Evolutionary conservation across 208 protist species (phyloP), one percentile per base, ranked within the genome.

Genomic region (Entamoeba invadens): DNA sequence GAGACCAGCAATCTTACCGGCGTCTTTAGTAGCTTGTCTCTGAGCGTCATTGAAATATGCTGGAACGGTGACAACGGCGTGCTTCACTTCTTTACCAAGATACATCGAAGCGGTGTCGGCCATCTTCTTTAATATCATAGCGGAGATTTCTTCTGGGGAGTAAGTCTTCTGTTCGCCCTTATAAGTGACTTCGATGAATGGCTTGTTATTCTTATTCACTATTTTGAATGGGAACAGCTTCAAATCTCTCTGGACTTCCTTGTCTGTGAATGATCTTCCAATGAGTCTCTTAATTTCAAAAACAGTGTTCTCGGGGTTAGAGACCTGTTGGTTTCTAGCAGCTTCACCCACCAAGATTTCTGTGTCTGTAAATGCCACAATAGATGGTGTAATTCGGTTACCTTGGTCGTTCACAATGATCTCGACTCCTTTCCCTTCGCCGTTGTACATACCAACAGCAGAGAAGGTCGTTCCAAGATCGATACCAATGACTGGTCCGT

Each of bases 361-460:
- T 94, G 96, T 94, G 93, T 98, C 97, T n/a, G 57, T 42, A 95
- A 98, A 98, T 31, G 97, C 97, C 16, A 98, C 97, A 92, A 97
- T 97, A 38, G 97, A 98, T 44, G 97, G 97, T n/a, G n/a, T n/a
- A n/a, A n/a, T n/a, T 4, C 94, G 95, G 8, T 45, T 95, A 92
- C 93, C 46, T 44, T 94, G 94, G 46, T 94, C 95, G 94, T 97
- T 95, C 92, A 96, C 96, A 93, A 98, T 97, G 91, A 97, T 97
- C 50, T 98, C 97, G 12, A 94, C 57, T n/a, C 16, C 38, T 31
- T 77, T 18, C 57, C 93, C 31, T 4, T 93, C 72, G 8, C 12
- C 92, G 0, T 92, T 5, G 31, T 46, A 95, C 21, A 92, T 31
- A 51, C 46, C 44, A 2, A 95, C 72, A 93, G 92, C 93, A 3